Base-by-base conservation (phyloP, 192 early-diverging fungal genomes). In the Mortierella antarctica region DNA sequence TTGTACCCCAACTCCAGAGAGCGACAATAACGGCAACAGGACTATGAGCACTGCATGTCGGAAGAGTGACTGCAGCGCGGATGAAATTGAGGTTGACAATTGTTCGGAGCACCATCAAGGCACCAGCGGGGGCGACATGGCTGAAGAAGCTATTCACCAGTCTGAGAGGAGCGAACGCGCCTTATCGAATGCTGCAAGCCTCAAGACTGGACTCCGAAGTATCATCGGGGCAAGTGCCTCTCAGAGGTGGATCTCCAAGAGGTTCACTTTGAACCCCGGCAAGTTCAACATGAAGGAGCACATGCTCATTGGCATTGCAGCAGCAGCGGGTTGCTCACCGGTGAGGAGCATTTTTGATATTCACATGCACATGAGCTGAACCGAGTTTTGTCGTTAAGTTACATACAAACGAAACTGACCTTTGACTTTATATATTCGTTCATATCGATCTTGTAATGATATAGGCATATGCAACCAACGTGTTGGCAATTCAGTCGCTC, bases 231-330 rank as follows among this genome's bases (percentile, higher is more conserved):
- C 17, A 40, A 31, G 6, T 39, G 47, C 41, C 7, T 18, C 18
- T 7, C 50, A 21, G 18, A 53, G 52, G 23, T 52, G 45, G 42
- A 41, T 62, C 31, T 64, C 59, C 2, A 70, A 68, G 74, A 59
- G n/a, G 21, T 78, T 78, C 55, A 78, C 74, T 4, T 31, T 78
- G 44, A 78, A 78, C 45, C 68, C 74, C 0, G 74, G 74, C 9
- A 78, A 78, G 57, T 93, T 93, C 71, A 89, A 87, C 52, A 83
- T 92, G 77, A 93, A 93, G 58, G 92, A 93, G 69, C 92, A 92
- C 49, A 88, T 88, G 66, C 62, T 92, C 14, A 91, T 92, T 46
- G 82, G 79, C 9, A 69, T 89, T 50, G 84, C 90, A 40, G 87
- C 88, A n/a, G 85, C 80, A 71, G 79, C 87, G 59, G 86, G 82